phyloP scores from a whole-genome alignment of 2,329 filamentous ascomycete species.

The Alternaria gaisen region DNA sequence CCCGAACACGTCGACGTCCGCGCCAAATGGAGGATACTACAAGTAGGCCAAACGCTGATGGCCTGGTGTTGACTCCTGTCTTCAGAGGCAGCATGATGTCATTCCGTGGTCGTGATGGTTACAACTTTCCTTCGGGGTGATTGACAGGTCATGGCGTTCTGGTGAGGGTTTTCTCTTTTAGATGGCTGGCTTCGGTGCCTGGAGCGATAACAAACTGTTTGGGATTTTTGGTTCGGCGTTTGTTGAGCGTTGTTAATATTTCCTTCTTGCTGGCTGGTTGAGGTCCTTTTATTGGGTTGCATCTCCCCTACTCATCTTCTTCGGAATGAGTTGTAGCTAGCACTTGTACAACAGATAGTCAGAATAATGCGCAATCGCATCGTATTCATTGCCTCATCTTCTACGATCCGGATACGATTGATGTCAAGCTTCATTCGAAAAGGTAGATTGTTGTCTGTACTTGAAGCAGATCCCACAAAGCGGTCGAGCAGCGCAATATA shows the following conservation, averaged over 20 bases:
- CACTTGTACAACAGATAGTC: background rate
- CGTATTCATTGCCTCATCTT: background rate
- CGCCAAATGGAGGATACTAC: constrained; percentile 43
- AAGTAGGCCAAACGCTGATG: constrained; percentile 18
- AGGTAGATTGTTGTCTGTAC: background rate
- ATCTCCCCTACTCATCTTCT: constrained; percentile 11
- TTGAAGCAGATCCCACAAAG: background rate
- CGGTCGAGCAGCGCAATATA: background rate
- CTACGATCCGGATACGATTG: background rate
- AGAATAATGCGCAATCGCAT: background rate
- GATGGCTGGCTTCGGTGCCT: background rate
- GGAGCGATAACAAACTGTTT: background rate
- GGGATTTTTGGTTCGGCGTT: background rate
- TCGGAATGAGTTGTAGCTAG: background rate
- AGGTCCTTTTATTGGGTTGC: constrained; percentile 14
- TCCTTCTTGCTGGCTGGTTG: background rate
- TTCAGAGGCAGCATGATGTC: background rate
- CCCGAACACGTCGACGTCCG: constrained; percentile 40
- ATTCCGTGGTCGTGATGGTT: background rate
- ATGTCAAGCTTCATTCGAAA: background rate
- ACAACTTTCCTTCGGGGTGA: background rate
- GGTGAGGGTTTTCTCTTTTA: background rate
- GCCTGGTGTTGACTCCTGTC: background rate
- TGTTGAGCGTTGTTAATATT: background rate
- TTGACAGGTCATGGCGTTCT: background rate